Evolutionary conservation across 805 yeast species (phyloP).

Genomic region (Cyberlindnera mrakii): DNA sequence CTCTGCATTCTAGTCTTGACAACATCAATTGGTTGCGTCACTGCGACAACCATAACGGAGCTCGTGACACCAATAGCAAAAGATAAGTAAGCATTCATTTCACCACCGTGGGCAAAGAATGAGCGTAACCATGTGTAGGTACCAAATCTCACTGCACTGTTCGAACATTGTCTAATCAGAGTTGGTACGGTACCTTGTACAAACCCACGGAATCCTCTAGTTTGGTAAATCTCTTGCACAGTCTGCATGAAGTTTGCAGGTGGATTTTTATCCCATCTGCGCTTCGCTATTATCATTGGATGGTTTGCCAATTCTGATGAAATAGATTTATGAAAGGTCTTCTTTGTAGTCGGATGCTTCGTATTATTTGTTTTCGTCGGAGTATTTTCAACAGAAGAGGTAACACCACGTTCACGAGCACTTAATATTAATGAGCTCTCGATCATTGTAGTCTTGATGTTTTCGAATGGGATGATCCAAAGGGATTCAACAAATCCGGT

Average conservation of each 20-base stretch:
- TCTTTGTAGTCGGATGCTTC: constrained; percentile 6
- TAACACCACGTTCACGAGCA: constrained; percentile 27
- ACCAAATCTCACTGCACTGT: constrained; percentile 79
- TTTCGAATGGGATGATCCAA: constrained; percentile 87
- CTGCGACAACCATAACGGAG: constrained; percentile 64
- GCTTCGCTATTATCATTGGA: constrained; percentile 27
- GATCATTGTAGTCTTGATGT: constrained; percentile 72
- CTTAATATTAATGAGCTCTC: constrained; percentile 48
- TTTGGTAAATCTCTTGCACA: constrained; percentile 57
- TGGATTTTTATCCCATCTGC: constrained; percentile 41
- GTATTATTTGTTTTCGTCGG: background rate
- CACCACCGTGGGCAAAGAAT: constrained; percentile 40
- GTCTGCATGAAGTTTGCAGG: constrained; percentile 47
- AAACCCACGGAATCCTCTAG: constrained; percentile 74
- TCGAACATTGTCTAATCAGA: constrained; percentile 67
- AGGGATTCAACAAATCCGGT: constrained; percentile 81
- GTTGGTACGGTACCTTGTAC: constrained; percentile 84
- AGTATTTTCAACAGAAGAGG: constrained; percentile 15
- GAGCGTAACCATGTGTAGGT: constrained; percentile 77
- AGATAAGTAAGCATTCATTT: constrained; percentile 29
- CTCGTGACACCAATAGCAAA: constrained; percentile 52
- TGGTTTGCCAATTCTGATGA: constrained; percentile 18
- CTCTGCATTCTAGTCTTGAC: constrained; percentile 84
- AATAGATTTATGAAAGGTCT: constrained; percentile 26
- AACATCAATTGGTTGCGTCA: constrained; percentile 87